These are phyloP conservation scores for Calonectria pteridis DNA, from an alignment of 2,329 filamentous ascomycete species.

Conservation along the genomic window DNA sequence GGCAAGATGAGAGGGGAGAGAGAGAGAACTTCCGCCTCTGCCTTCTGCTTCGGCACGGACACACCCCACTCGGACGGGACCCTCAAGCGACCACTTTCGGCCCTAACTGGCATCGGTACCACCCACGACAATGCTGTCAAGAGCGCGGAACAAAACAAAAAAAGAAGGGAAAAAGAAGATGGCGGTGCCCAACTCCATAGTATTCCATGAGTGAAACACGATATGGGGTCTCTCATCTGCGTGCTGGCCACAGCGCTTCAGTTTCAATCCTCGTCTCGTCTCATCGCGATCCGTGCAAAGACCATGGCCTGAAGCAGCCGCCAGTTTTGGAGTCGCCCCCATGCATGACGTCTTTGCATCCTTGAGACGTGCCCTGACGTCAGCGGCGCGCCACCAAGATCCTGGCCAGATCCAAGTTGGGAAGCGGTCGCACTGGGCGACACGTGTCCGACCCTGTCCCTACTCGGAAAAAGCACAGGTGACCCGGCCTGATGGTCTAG, in stretches of 20 bases:
- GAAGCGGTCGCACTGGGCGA: conserved; percentile 40
- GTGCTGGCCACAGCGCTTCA: conserved; percentile 1
- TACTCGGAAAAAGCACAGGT: conserved; percentile 16
- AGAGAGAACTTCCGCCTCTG: conserved; percentile 4
- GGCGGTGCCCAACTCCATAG: background rate
- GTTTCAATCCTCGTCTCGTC: conserved; percentile 32
- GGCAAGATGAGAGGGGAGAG: background rate
- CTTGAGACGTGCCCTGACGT: conserved; percentile 40
- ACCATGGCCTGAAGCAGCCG: conserved; percentile 39
- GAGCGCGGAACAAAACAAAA: background rate
- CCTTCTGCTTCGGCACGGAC: background rate
- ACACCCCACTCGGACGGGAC: conserved; percentile 13
- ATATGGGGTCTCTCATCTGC: background rate
- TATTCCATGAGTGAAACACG: background rate
- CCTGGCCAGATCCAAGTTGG: conserved; percentile 46
- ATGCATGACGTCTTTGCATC: conserved; percentile 44
- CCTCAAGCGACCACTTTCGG: conserved; percentile 5
- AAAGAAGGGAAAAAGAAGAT: background rate
- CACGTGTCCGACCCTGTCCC: conserved; percentile 40
- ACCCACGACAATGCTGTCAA: background rate
- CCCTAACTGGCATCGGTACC: conserved; percentile 7
- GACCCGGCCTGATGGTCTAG: conserved; percentile 23
- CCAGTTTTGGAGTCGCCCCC: conserved; percentile 34
- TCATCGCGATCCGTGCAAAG: conserved; percentile 21
- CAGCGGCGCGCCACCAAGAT: conserved; percentile 46